Conservation (phyloP, 2,329 filamentous ascomycete genomes). For the Paracorniculantispora psalliotae region DNA sequence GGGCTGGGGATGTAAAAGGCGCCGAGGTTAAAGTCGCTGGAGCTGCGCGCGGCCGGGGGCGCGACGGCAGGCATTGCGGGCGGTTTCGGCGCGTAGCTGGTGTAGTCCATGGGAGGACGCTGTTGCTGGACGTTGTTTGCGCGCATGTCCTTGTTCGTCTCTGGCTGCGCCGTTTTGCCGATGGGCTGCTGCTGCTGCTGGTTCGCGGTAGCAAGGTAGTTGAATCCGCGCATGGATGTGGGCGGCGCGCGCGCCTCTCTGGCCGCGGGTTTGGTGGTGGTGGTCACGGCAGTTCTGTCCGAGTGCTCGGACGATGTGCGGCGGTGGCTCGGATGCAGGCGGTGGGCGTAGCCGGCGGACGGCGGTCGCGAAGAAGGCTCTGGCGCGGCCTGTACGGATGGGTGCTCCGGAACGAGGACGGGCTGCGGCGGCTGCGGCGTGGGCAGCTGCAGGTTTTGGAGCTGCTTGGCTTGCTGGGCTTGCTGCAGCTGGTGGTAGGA, state of each 20-base stretch:
- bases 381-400: neutral
- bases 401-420: neutral
- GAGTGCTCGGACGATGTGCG: slow-evolving; percentile 28
- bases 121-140: neutral
- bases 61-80: neutral
- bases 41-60: slow-evolving; percentile 1
- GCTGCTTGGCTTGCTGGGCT: neutral
- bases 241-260: slow-evolving; percentile 25
- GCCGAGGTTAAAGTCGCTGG: neutral
- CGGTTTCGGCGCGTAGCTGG: neutral
- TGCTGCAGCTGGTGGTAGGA: slow-evolving; percentile 3
- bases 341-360: slow-evolving; percentile 14
- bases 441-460: neutral
- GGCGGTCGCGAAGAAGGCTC: neutral
- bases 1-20: neutral
- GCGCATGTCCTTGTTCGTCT: neutral
- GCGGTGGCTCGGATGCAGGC: slow-evolving; percentile 25
- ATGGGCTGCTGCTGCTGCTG: neutral
- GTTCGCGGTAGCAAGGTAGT: slow-evolving; percentile 17
- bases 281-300: slow-evolving; percentile 18
- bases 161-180: neutral
- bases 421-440: neutral
- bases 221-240: slow-evolving; percentile 27
- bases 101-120: neutral
- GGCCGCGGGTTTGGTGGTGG: slow-evolving; percentile 12